A percentile compares a stretch with the other conserved stretches of the same genome.
Conservation (phyloP, 805 yeast genomes). For the Barnettozyma botsteinii region DNA sequence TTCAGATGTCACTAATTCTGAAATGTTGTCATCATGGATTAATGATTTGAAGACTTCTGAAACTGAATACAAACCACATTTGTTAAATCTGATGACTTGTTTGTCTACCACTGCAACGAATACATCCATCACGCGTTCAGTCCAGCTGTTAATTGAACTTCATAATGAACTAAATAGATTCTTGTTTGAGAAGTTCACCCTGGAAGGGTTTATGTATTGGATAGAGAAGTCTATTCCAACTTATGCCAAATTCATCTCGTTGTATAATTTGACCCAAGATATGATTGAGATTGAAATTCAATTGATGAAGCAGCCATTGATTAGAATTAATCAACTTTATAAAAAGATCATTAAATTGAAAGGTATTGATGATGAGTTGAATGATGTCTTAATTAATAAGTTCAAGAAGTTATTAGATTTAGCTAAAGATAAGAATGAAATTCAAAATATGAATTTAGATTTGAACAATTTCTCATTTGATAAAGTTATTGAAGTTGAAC, state of each 20-base stretch:
- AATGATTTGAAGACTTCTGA: constrained; percentile 2
- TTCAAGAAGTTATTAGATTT: background rate
- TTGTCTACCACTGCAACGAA: background rate
- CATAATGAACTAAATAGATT: constrained; percentile 8
- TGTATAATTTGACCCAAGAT: constrained; percentile 5
- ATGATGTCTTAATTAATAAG: background rate
- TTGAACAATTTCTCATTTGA: constrained; percentile 17
- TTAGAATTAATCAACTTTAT: constrained; percentile 8
- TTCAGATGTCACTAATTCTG: background rate
- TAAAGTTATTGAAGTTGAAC: constrained; percentile 12
- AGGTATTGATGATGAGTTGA: background rate
- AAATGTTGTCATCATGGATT: constrained; percentile 2
- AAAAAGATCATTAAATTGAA: constrained; percentile 1
- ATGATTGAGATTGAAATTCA: constrained; percentile 9
- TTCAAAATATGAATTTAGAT: constrained; percentile 18
- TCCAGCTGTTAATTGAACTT: constrained; percentile 1
- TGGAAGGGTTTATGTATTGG: constrained; percentile 8
- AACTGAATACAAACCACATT: constrained; percentile 1
- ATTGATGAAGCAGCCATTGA: constrained; percentile 9
- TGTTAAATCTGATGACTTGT: constrained; percentile 5
- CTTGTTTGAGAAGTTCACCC: constrained; percentile 2
- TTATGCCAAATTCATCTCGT: constrained; percentile 8
- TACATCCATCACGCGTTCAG: background rate
- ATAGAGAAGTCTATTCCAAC: background rate
- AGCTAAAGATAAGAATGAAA: constrained; percentile 20